Percentiles rank a stretch among this genome's conserved stretches.
phyloP scores from a whole-genome alignment of 371 early-diverging fungal genomes.

The Smittium mucronatum region DNA sequence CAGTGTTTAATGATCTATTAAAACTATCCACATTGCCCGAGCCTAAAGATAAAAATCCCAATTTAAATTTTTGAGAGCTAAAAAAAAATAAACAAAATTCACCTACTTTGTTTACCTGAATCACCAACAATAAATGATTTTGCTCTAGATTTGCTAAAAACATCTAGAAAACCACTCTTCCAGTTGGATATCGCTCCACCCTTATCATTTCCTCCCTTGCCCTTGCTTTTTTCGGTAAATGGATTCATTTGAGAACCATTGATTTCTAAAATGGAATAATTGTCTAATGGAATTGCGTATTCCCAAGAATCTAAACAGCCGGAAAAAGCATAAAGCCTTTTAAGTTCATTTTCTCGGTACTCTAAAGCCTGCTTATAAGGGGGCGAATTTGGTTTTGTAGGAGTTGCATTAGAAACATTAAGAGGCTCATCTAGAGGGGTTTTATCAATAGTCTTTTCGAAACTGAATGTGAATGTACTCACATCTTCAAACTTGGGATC shows the following conservation, averaged over 20 bases:
- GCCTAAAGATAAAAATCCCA: background rate
- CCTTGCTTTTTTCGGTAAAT: background rate
- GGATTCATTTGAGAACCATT: background rate
- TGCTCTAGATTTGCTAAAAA: slow-evolving; percentile 5
- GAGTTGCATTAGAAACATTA: too few species aligned
- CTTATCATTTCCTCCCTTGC: background rate
- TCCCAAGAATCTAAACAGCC: background rate
- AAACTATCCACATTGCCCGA: background rate
- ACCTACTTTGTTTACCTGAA: background rate
- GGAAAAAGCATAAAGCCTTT: background rate
- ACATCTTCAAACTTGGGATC: too few species aligned
- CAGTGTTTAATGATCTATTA: background rate
- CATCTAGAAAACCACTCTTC: slow-evolving; percentile 9
- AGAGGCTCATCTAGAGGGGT: too few species aligned
- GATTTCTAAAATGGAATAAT: background rate
- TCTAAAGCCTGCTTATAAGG: background rate
- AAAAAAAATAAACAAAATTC: background rate
- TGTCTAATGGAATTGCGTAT: background rate
- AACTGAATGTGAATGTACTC: too few species aligned
- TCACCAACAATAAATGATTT: slow-evolving; percentile 7
- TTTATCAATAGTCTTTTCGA: too few species aligned
- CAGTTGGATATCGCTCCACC: background rate
- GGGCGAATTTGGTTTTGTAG: background rate
- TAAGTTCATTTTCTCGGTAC: background rate
- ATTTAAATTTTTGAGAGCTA: background rate